Evolutionary conservation across 352 stramenopile species (phyloP), one percentile per base, ranked within the genome.

Genomic region (Phytophthora sp.): DNA sequence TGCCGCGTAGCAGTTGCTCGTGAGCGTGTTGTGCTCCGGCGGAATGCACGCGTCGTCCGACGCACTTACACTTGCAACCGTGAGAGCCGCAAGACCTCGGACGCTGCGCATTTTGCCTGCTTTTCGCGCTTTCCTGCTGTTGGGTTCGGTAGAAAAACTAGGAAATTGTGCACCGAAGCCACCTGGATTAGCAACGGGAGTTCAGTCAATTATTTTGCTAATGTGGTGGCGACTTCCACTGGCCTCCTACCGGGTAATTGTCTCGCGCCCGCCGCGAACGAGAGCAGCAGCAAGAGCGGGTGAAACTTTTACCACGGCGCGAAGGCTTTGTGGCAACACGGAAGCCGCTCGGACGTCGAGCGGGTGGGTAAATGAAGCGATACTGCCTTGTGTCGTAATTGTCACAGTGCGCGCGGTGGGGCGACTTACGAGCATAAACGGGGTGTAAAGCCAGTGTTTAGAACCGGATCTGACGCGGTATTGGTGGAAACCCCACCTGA

Each of bases 11-110:
- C 82, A 93, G 42, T 71, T 63, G 52, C 77, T 84, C 7, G 80
- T 77, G 11, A 93, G 81, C 65, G 79, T 88, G 59, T 88, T 93
- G 23, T 57, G 60, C 18, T 33, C 33, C 24, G 81, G 79, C n/a
- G 63, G 69, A 21, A 44, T 39, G 50, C 85, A 93, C 3, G 45
- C 41, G 16, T 61, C 42, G 16, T 50, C 46, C 7, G 42, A 23
- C 26, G 36, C 42, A 18, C n/a, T 11, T 1, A 44, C 47, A 26
- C 15, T 23, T 18, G 31, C 27, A 21, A 44, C 21, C 16, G 7
- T 29, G 20, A 52, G 41, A 21, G 47, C 45, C 38, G 26, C 53
- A 33, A 73, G 16, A n/a, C 21, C 33, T 6, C 35, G 18, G 21
- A 54, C 12, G 31, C 38, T 45, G 6, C 16, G 29, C 66, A 66